Conservation (phyloP, 2,329 filamentous ascomycete species). For the Stemphylium beticola region DNA sequence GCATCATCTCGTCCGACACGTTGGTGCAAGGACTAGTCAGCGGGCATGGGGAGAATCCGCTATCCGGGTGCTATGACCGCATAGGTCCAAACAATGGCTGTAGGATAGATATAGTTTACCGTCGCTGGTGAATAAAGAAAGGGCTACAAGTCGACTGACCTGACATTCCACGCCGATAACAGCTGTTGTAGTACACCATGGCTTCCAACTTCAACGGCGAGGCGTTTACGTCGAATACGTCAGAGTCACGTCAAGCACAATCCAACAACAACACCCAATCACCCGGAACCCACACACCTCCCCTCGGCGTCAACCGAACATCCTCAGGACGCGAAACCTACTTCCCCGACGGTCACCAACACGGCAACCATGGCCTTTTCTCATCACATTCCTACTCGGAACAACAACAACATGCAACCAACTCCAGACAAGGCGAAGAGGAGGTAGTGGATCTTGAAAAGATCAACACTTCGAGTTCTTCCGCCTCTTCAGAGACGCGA, state of each 20-base stretch:
- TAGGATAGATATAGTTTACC: conserved; percentile 2
- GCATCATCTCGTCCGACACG: conserved; percentile 1
- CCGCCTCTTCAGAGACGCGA: conserved; percentile 28
- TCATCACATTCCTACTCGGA: conserved; percentile 7
- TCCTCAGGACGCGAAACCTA: conserved; percentile 40
- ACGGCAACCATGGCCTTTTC: not conserved
- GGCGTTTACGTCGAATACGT: conserved; percentile 6
- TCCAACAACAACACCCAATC: not conserved
- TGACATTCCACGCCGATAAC: conserved; percentile 3
- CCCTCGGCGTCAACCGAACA: conserved; percentile 22
- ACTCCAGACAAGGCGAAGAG: conserved; percentile 3
- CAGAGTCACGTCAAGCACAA: conserved; percentile 1
- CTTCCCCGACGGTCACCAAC: conserved; percentile 31
- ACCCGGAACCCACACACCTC: conserved; percentile 4
- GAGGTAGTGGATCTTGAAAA: conserved; percentile 21
- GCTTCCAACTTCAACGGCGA: conserved; percentile 20
- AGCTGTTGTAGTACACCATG: conserved; percentile 17
- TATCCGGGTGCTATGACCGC: conserved; percentile 9
- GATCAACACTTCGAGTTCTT: conserved; percentile 18
- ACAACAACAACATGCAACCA: conserved; percentile 1
- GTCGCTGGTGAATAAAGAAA: not conserved
- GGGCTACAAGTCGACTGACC: conserved; percentile 8
- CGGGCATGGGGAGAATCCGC: conserved; percentile 5
- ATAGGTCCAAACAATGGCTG: not conserved
- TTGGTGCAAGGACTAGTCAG: not conserved